Evolutionary conservation across 2,329 filamentous ascomycete species (phyloP), one percentile per base, ranked within the genome.

Genomic region (Stagonosporopsis cucurbitacearum): DNA sequence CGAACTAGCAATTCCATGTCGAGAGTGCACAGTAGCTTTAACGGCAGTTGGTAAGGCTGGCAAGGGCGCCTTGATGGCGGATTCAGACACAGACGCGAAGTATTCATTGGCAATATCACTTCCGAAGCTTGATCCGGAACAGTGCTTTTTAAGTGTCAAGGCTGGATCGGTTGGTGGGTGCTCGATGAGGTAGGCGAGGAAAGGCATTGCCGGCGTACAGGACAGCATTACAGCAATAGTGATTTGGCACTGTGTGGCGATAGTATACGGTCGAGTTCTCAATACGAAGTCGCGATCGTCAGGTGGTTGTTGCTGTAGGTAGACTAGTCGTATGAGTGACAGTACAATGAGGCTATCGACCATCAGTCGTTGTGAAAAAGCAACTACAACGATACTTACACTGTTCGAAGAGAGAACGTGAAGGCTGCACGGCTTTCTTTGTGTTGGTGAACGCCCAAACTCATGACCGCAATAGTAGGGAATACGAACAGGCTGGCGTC

Each of bases 201-300:
- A 64, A 25, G 63, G 62, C 17, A 72, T 48, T 4, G 60, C 62
- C 11, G 64, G 61, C 3, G 44, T 64, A 40, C 66, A 70, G 35
- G 66, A 54, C 8, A 72, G 39, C 13, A 71, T 56, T 3, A 65
- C 54, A 22, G 66, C 65, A 17, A 71, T 54, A 1, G 62, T 59
- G 9, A 64, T 57, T 32, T 71, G 67, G 25, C 47, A 47, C 57
- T 68, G 67, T 15, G 67, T 67, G n/a, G 57, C 51, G 25, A 68
- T 62, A 15, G 39, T 42, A 43, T 69, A 71, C 2, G 64, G 67
- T 13, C 66, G 61, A 23, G 50, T 65, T 30, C 60, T 49, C 40
- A 65, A 67, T 15, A 64, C 52, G 25, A 54, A 57, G 36, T 69
- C 62, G 2, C 54, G 37, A 12, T 37, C 23, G 33, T 49, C 20